phyloP scores from a whole-genome alignment of 164 flowering plant species.

The Vitis cinerea region DNA sequence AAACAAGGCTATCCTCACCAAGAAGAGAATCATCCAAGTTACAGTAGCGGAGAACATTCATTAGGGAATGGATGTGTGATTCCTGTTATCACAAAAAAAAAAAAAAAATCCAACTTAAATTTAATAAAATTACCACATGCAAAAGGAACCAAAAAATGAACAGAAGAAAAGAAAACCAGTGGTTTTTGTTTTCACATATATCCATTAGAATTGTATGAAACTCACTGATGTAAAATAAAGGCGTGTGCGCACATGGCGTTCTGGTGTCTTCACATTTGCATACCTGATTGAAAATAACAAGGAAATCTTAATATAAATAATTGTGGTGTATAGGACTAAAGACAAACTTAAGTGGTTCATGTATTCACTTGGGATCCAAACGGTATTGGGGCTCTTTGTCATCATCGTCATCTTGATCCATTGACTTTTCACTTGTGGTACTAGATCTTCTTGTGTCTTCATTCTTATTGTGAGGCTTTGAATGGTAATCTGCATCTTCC shows the following conservation, averaged over 20 bases:
- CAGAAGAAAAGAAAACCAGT: too few relatives aligned
- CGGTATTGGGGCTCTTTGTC: slow-evolving; percentile 95
- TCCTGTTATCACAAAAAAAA: slow-evolving; percentile 52
- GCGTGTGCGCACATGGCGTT: slow-evolving; percentile 93
- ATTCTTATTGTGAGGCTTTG: slow-evolving; percentile 43
- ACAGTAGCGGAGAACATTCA: slow-evolving; percentile 99
- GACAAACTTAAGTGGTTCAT: slow-evolving; percentile 1
- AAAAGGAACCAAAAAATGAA: neutral
- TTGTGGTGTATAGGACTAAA: slow-evolving; percentile 1
- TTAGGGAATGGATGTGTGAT: slow-evolving; percentile 95
- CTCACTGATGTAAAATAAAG: slow-evolving; percentile 97
- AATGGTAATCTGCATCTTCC: slow-evolving; percentile 49
- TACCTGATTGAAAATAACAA: slow-evolving; percentile 48
- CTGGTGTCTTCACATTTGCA: slow-evolving; percentile 98
- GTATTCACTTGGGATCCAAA: slow-evolving; percentile 80
- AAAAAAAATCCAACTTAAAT: neutral
- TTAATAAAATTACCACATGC: neutral
- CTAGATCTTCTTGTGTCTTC: slow-evolving; percentile 64
- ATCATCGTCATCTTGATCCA: slow-evolving; percentile 95
- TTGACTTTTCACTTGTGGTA: slow-evolving; percentile 64
- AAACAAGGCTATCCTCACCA: slow-evolving; percentile 87
- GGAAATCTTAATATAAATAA: neutral
- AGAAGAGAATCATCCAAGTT: slow-evolving; percentile 95
- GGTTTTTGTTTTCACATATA: neutral
- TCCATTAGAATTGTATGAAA: slow-evolving; percentile 7